These are phyloP conservation scores for Aspergillus pseudoviridinutans DNA, from an alignment of 2,329 filamentous ascomycete species.

Conservation along the genomic window DNA sequence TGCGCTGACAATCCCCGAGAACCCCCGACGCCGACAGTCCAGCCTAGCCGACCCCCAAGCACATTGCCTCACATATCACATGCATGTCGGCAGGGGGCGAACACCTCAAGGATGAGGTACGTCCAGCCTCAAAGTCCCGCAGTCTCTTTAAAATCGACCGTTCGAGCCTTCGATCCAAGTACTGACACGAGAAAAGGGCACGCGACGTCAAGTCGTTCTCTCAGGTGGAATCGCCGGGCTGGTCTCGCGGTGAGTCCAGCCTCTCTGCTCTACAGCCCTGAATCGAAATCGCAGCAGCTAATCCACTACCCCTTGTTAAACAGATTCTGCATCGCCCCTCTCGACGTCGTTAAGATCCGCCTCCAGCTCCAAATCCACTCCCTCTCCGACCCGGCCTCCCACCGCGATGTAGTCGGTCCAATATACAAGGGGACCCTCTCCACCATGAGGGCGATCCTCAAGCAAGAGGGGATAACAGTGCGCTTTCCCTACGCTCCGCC, in stretches of 20 bases:
- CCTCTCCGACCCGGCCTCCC: conserved; percentile 66
- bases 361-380: conserved; percentile 90
- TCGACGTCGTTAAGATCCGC: conserved; percentile 97
- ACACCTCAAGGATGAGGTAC: conserved; percentile 67
- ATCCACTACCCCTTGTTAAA: background rate
- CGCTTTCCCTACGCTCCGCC: conserved; percentile 4
- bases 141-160: too few species aligned
- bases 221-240: conserved; percentile 74
- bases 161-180: background rate
- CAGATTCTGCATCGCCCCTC: conserved; percentile 88
- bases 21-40: background rate
- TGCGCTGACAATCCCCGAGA: background rate
- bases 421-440: conserved; percentile 68
- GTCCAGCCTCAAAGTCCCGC: background rate
- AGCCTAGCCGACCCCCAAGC: background rate
- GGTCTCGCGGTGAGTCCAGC: conserved; percentile 66
- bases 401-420: conserved; percentile 45
- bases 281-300: background rate
- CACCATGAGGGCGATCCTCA: conserved; percentile 72
- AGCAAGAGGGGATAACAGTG: conserved; percentile 73
- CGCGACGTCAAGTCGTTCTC: conserved; percentile 60
- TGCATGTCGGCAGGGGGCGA: conserved; percentile 62
- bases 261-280: background rate
- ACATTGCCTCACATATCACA: conserved; percentile 27
- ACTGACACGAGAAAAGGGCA: conserved; percentile 48